Base-by-base conservation (phyloP, 352 stramenopile genomes). In the Paralagenidium karlingii region DNA sequence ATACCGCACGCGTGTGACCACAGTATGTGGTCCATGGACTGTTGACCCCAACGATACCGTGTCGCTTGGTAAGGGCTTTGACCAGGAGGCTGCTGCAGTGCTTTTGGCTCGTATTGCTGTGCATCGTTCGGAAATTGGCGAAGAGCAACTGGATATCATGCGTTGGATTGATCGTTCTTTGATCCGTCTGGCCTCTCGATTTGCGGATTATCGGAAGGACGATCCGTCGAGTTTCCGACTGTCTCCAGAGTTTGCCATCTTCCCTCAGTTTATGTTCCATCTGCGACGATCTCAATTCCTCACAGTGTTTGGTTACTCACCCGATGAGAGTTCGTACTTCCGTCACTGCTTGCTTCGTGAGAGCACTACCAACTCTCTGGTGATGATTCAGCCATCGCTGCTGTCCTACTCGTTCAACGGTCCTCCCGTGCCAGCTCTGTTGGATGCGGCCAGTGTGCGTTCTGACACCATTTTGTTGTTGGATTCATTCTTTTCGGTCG, bases 241-340 rank as follows among this genome's bases (percentile, higher is more conserved):
- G 28, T 86, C 88, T 34, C 74, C 86, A 16, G 94, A 99, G 77
- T 99, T 99, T 54, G 86, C 84, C 39, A 95, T 99, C 47, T 99
- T 98, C 64, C 96, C 96, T 34, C 96, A 99, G 68, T 99, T 99
- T 60, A 98, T 99, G 82, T 99, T 99, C 69, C 95, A 99, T 73
- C 55, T 99, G 40, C 82, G 96, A 26, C 77, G 96, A 22, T 99
- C 94, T 30, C 95, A 99, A 68, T 99, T 99, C 62, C 68, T 99
- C 43, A 97, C 98, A 24, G 76, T 98, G 24, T 99, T 99, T 58
- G 98, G 98, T 47, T 98, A 95, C 49, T 97, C 82, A 47, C 96
- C 96, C 8, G 96, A 99, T 60, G 96, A 99, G 60, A 96, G 88
- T 40, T 82, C 89, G 27, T 98, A 98, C 64, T 98, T 98, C 64